phyloP scores from a whole-genome alignment of 1,139 yeast species.

The Yamadazyma blattariae region DNA sequence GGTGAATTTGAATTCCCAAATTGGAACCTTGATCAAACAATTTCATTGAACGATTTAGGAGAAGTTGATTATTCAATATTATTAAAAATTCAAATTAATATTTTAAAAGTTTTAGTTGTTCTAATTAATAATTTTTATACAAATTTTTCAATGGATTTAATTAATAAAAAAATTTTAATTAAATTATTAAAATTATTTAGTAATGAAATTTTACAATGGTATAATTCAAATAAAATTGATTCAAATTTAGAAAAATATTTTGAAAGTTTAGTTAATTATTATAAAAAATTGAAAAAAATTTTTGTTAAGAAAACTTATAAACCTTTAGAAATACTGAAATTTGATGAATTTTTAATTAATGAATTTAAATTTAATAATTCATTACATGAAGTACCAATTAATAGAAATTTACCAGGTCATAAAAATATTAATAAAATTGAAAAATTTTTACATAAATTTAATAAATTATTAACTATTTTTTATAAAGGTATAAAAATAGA shows the following conservation, averaged over 20 bases:
- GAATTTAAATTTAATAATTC: constrained; percentile 42
- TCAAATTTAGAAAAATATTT: constrained; percentile 39
- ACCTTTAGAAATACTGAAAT: constrained; percentile 49
- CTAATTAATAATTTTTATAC: constrained; percentile 72
- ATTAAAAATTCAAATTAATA: constrained; percentile 76
- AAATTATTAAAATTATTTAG: constrained; percentile 69
- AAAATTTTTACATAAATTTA: constrained; percentile 60
- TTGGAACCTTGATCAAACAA: constrained; percentile 47
- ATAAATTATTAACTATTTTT: constrained; percentile 58
- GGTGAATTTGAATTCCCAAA: constrained; percentile 43
- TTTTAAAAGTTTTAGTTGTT: constrained; percentile 71
- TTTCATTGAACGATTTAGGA: constrained; percentile 38
- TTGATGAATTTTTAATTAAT: constrained; percentile 35
- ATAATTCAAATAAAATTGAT: constrained; percentile 47
- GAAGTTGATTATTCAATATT: constrained; percentile 54
- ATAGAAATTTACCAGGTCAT: constrained; percentile 47
- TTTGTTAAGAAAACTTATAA: constrained; percentile 80
- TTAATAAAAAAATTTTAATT: constrained; percentile 59
- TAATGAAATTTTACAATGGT: constrained; percentile 73
- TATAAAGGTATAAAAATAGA: constrained; percentile 59
- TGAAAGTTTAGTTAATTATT: constrained; percentile 53
- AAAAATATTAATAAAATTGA: constrained; percentile 48
- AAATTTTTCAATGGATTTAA: constrained; percentile 70
- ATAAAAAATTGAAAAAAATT: constrained; percentile 66
- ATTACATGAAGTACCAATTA: constrained; percentile 47